phyloP scores from a whole-genome alignment of 2,329 filamentous ascomycete genomes.

The Penicillium sp. region DNA sequence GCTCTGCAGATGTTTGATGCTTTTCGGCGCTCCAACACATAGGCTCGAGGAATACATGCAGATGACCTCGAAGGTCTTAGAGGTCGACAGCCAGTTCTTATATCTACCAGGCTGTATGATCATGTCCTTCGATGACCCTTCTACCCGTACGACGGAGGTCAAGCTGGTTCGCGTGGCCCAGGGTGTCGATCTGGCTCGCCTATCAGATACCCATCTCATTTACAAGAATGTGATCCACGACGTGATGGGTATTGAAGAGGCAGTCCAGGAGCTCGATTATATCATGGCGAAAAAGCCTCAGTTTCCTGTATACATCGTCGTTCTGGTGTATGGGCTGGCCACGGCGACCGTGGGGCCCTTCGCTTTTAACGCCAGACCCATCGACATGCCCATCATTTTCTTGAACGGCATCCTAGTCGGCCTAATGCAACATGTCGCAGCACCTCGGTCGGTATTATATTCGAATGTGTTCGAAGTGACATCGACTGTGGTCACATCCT shows the following conservation, averaged over 20 bases:
- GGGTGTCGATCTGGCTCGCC: conserved; percentile 42
- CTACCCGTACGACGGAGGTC: conserved; percentile 44
- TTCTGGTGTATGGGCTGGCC: conserved; percentile 69
- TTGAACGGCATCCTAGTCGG: conserved; percentile 69
- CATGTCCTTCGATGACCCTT: conserved; percentile 57
- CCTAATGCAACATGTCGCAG: conserved; percentile 68
- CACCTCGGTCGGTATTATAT: conserved; percentile 66
- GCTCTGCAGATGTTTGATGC: conserved; percentile 80
- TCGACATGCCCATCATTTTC: conserved; percentile 75
- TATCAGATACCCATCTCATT: conserved; percentile 43
- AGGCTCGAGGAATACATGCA: conserved; percentile 83
- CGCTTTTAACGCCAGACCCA: conserved; percentile 68
- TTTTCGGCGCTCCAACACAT: conserved; percentile 88
- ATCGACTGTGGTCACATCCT: conserved; percentile 62
- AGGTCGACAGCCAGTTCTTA: conserved; percentile 82
- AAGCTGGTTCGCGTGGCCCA: conserved; percentile 41
- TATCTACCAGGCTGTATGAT: conserved; percentile 64
- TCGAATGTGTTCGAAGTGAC: conserved; percentile 62
- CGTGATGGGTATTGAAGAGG: conserved; percentile 43
- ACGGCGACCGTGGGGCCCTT: conserved; percentile 73
- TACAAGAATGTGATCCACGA: conserved; percentile 48
- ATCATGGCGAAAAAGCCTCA: conserved; percentile 58
- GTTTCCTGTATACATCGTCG: conserved; percentile 50
- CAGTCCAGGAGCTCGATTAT: conserved; percentile 39
- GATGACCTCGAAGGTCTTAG: conserved; percentile 78